phyloP scores from a whole-genome alignment of 2,329 filamentous ascomycete species.

The Xylariales sp. region DNA sequence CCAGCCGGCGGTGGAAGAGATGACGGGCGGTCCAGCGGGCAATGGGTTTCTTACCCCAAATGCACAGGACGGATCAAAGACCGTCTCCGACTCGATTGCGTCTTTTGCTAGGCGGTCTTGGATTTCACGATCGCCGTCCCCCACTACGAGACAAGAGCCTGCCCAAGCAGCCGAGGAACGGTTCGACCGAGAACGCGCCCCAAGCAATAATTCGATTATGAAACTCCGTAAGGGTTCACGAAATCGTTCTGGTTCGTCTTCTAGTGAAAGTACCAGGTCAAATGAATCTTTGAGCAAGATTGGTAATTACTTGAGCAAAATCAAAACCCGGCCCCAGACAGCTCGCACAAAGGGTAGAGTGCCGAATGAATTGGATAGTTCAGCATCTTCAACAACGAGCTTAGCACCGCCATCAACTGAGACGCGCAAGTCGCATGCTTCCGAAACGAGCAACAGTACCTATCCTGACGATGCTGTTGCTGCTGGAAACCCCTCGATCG shows the following conservation, averaged over 20 bases:
- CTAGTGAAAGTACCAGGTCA: slow-evolving; percentile 49
- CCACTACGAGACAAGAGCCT: slow-evolving; percentile 51
- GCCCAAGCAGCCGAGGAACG: slow-evolving; percentile 39
- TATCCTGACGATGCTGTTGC: slow-evolving; percentile 45
- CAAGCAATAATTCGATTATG: slow-evolving; percentile 48
- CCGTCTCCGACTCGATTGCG: slow-evolving; percentile 60
- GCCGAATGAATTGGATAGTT: slow-evolving; percentile 53
- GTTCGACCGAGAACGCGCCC: slow-evolving; percentile 43
- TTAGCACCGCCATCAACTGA: slow-evolving; percentile 56
- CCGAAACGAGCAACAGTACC: slow-evolving; percentile 50
- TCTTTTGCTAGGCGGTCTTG: slow-evolving; percentile 64
- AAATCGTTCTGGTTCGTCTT: slow-evolving; percentile 49
- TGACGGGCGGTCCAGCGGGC: slow-evolving; percentile 17
- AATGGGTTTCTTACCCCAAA: slow-evolving; percentile 42
- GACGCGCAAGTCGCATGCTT: slow-evolving; percentile 49
- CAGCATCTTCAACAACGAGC: slow-evolving; percentile 61
- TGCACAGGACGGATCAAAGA: slow-evolving; percentile 52
- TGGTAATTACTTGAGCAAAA: slow-evolving; percentile 61
- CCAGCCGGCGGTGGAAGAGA: slow-evolving; percentile 43
- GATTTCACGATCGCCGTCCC: slow-evolving; percentile 64
- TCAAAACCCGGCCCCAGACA: slow-evolving; percentile 60
- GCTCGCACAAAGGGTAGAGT: slow-evolving; percentile 54
- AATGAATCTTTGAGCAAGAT: slow-evolving; percentile 52
- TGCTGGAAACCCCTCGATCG: slow-evolving; percentile 37
- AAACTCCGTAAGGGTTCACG: slow-evolving; percentile 49